phyloP scores from a whole-genome alignment of 805 yeast genomes.

The Candida ovalis region DNA sequence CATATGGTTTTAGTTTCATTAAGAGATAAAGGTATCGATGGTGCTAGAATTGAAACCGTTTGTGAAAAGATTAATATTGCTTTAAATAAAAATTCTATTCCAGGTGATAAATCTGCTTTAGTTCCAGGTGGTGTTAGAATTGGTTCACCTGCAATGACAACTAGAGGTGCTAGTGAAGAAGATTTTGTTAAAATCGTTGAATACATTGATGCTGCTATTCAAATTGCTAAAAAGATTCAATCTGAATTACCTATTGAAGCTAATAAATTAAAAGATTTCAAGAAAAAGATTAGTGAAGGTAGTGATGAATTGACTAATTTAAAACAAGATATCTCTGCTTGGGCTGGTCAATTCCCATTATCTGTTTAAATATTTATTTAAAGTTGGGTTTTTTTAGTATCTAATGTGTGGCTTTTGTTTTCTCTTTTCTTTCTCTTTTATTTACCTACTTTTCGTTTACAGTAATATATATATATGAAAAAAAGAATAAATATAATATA shows the following conservation, averaged over 20 bases:
- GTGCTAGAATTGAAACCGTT: constrained; percentile 91
- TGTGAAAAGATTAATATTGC: constrained; percentile 91
- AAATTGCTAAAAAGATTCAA: constrained; percentile 74
- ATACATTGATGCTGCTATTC: constrained; percentile 75
- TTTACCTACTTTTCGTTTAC: neutral
- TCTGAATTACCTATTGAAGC: constrained; percentile 82
- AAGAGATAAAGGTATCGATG: constrained; percentile 79
- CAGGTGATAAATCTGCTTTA: constrained; percentile 93
- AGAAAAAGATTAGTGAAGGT: constrained; percentile 70
- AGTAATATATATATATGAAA: too few relatives aligned
- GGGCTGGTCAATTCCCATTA: constrained; percentile 89
- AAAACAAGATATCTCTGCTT: constrained; percentile 74
- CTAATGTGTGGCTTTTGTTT: neutral
- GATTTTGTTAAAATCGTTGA: constrained; percentile 81
- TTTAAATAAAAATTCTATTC: constrained; percentile 92
- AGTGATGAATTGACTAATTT: constrained; percentile 62
- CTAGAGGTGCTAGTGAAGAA: constrained; percentile 78
- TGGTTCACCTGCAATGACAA: constrained; percentile 98
- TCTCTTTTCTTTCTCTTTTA: neutral
- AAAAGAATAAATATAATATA: neutral
- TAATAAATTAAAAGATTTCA: constrained; percentile 94
- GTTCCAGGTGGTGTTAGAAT: constrained; percentile 96
- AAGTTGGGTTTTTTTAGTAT: constrained; percentile 22
- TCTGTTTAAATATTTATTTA: constrained; percentile 38
- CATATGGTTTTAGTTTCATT: constrained; percentile 86